Base-by-base conservation (phyloP, 257 asterid species). In the Fraxinus anomala region DNA sequence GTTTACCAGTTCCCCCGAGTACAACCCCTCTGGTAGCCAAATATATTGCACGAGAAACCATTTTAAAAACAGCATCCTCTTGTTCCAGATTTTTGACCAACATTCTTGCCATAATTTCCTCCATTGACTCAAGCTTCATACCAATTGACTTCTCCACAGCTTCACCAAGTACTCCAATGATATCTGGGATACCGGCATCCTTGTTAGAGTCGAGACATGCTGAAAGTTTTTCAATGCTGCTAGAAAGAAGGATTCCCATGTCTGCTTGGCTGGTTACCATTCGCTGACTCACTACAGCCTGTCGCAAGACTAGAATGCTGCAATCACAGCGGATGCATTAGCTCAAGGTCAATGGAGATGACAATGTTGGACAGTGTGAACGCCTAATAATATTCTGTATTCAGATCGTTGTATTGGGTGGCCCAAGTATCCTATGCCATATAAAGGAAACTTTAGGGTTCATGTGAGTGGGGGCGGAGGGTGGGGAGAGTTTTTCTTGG, bases 51-150 rank as follows among this genome's bases (percentile, higher is more conserved):
- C 82, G 88, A 31, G 98, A 86, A 42, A 94, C 89, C 44, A 87
- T 85, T 36, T 56, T 39, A 76, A 94, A 92, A 75, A 94, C 76
- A 3, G 94, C 76, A 77, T 94, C 97, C 8, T 85, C 96, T 73
- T 89, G 96, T 83, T 92, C 97, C 80, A 94, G 85, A 85, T 94
- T 91, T 80, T 89, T 94, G 83, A 87, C 82, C 76, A 94, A 68
- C 97, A 94, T 92, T 77, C 97, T 90, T 17, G 83, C 87, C 91
- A 92, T 92, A 37, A 94, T 81, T 56, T 89, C 91, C 87, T 90
- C 88, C 80, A 82, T 51, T 1, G 89, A 63, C 65, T 88, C 86
- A 49, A 83, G 86, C 83, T 88, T 88, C 14, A 34, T 23, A 56
- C 87, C 91, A 66, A 69, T 36, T n/a, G 77, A 37, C 65, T 63